These are phyloP conservation scores for Penicillium fimorum DNA, from an alignment of 495 filamentous ascomycete species.

Conservation along the genomic window DNA sequence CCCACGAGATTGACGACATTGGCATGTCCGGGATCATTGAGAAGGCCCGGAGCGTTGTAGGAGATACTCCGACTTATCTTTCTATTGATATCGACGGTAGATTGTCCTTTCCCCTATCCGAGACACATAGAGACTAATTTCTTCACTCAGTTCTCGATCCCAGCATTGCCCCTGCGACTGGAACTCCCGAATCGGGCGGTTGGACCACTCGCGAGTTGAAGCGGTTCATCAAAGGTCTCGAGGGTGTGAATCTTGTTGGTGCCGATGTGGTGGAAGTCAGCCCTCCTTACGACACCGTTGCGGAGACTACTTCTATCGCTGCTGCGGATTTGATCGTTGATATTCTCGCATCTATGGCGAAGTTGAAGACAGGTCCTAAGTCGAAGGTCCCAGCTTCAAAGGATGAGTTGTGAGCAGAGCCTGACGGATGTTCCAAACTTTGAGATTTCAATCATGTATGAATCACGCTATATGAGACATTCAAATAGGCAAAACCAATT, in stretches of 20 bases:
- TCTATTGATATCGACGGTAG: constrained; percentile 32
- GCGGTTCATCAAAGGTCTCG: constrained; percentile 24
- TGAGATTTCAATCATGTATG: background rate
- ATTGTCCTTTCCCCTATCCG: background rate
- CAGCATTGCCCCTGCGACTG: constrained; percentile 29
- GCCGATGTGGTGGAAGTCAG: constrained; percentile 47
- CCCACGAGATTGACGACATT: constrained; percentile 30
- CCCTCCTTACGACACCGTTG: constrained; percentile 48
- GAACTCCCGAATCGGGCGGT: constrained; percentile 31
- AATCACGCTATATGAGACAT: background rate
- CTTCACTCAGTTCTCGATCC: constrained; percentile 23
- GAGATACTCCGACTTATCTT: constrained; percentile 26
- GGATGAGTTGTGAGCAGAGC: constrained; percentile 15
- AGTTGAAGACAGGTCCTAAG: constrained; percentile 10
- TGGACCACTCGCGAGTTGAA: constrained; percentile 35
- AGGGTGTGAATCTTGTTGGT: constrained; percentile 29
- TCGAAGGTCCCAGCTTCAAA: background rate
- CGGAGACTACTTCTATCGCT: constrained; percentile 48
- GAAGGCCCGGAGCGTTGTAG: constrained; percentile 16
- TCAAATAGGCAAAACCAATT: constrained; percentile 9
- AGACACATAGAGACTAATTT: background rate
- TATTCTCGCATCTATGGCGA: constrained; percentile 28
- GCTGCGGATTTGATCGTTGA: constrained; percentile 42
- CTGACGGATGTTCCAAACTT: background rate
- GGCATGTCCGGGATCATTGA: constrained; percentile 24